These are phyloP conservation scores for Aciculosporium take DNA, from an alignment of 2,329 filamentous ascomycete species.

Conservation along the genomic window DNA sequence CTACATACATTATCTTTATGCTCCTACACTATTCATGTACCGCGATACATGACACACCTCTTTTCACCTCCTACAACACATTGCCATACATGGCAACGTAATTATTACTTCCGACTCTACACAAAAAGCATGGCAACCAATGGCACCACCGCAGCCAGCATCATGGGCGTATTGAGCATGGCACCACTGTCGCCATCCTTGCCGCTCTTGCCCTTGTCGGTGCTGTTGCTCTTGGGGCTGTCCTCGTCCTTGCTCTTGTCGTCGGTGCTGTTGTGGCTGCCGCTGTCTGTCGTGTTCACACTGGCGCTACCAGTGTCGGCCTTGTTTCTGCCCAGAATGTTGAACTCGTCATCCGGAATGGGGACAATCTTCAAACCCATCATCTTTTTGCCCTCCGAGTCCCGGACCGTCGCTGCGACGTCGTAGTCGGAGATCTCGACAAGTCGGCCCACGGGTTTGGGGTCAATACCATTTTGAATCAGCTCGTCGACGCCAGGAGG, in stretches of 20 bases:
- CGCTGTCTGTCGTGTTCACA: slow-evolving; percentile 9
- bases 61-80: too few species aligned
- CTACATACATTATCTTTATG: neutral
- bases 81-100: too few species aligned
- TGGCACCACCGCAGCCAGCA: slow-evolving; percentile 20
- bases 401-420: slow-evolving; percentile 32
- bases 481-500: slow-evolving; percentile 56
- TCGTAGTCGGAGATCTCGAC: slow-evolving; percentile 52
- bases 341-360: slow-evolving; percentile 29
- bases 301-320: slow-evolving; percentile 18
- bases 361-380: slow-evolving; percentile 33
- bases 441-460: slow-evolving; percentile 50
- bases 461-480: slow-evolving; percentile 61
- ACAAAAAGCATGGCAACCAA: slow-evolving; percentile 21
- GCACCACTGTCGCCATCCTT: slow-evolving; percentile 15
- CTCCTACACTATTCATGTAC: too few species aligned
- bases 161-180: slow-evolving; percentile 16
- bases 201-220: neutral
- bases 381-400: slow-evolving; percentile 26
- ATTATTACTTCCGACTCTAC: too few species aligned
- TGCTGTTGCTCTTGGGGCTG: neutral
- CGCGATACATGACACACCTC: too few species aligned
- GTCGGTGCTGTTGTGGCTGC: slow-evolving; percentile 8
- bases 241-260: neutral
- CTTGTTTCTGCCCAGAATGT: slow-evolving; percentile 30